Evolutionary conservation across 208 protist species (phyloP).

Genomic region (Endotrypanum monterogeii): DNA sequence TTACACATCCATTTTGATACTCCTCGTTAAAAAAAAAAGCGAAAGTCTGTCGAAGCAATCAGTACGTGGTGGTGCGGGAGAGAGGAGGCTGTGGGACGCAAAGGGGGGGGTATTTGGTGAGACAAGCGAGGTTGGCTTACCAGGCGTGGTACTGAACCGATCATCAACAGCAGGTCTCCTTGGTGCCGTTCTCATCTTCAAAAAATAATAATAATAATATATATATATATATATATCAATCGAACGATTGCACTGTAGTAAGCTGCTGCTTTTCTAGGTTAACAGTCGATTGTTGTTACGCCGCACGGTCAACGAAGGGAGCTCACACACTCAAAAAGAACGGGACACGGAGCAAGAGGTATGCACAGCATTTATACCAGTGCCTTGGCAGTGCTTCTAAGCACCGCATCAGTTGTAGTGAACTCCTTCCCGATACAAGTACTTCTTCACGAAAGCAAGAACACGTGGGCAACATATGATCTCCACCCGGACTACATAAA

Average conservation of each 20-base stretch:
- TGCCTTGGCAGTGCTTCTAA: conserved; percentile 12
- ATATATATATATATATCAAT: not conserved
- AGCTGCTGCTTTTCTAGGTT: too few relatives aligned
- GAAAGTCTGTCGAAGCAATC: too few relatives aligned
- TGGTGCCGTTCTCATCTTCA: not conserved
- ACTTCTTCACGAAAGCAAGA: not conserved
- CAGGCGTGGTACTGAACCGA: not conserved
- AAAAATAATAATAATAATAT: too few relatives aligned
- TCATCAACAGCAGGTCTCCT: not conserved
- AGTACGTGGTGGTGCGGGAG: too few relatives aligned
- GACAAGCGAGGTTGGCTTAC: too few relatives aligned
- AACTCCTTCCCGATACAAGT: not conserved
- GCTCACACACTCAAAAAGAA: not conserved
- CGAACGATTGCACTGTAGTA: too few relatives aligned
- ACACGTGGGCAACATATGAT: not conserved
- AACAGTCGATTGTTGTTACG: too few relatives aligned
- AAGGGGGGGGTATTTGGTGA: not conserved
- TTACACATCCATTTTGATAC: too few relatives aligned
- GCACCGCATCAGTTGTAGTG: not conserved
- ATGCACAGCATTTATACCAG: not conserved
- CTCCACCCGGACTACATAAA: not conserved
- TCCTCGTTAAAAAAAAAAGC: too few relatives aligned
- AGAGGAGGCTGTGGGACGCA: too few relatives aligned
- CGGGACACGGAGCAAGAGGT: not conserved
- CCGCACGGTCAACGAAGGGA: not conserved